These are phyloP conservation scores for Orbilia ellipsospora DNA, from an alignment of 2,329 filamentous ascomycete species.

Conservation along the genomic window DNA sequence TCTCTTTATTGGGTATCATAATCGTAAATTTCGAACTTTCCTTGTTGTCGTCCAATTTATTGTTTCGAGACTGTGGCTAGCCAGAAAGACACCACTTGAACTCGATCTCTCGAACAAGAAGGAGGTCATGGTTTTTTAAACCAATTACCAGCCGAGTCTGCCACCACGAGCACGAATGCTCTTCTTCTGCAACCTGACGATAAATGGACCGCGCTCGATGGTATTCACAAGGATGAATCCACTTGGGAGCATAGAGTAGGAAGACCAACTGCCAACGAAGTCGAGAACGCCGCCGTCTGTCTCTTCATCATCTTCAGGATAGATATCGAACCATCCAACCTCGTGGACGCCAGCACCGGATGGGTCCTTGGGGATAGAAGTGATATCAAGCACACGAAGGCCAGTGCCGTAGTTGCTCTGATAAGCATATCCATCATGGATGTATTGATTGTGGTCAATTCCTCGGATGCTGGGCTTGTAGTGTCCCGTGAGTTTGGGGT, in stretches of 20 bases:
- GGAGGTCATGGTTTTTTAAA: no score
- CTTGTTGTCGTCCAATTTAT: no score
- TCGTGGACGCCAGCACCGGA: conserved; percentile 64
- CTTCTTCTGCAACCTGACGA: conserved; percentile 59
- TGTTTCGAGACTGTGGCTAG: neutral
- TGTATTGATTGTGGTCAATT: conserved; percentile 67
- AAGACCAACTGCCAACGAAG: conserved; percentile 65
- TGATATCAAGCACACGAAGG: conserved; percentile 63
- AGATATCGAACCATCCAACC: conserved; percentile 64
- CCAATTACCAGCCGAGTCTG: conserved; percentile 45
- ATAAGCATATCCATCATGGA: conserved; percentile 63
- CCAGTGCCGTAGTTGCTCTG: conserved; percentile 65
- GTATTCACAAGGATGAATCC: conserved; percentile 66
- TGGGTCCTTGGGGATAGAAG: conserved; percentile 63
- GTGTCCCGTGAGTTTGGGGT: conserved; percentile 63
- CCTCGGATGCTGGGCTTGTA: conserved; percentile 63
- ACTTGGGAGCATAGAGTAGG: conserved; percentile 62
- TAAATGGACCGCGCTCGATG: conserved; percentile 65
- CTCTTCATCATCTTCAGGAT: conserved; percentile 63
- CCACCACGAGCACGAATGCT: conserved; percentile 26
- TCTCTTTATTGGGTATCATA: no score
- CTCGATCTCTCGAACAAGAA: no score
- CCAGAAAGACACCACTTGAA: no score
- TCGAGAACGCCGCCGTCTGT: conserved; percentile 62
- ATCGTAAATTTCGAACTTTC: no score